These are phyloP conservation scores for Citrus trifoliata DNA, from an alignment of 345 rosid genomes.

Conservation along the genomic window DNA sequence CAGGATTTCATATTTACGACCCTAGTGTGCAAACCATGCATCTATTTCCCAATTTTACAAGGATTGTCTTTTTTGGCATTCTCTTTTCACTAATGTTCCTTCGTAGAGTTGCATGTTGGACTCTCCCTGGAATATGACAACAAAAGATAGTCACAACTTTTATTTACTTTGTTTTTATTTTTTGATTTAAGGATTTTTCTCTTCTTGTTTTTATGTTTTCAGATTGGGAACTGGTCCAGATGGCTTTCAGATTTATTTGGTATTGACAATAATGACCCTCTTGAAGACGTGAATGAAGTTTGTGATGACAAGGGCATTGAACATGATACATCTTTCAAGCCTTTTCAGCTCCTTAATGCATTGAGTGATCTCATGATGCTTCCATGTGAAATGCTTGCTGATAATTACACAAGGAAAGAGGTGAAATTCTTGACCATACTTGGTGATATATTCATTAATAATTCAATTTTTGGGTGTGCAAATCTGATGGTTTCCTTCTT, in stretches of 20 bases:
- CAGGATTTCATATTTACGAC: background rate
- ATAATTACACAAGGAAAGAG: slow-evolving; percentile 73
- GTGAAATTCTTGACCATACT: slow-evolving; percentile 27
- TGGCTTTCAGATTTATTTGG: slow-evolving; percentile 91
- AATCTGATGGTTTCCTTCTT: background rate
- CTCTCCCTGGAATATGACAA: background rate
- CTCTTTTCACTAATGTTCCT: background rate
- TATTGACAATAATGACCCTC: slow-evolving; percentile 51
- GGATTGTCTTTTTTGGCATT: background rate
- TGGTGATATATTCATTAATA: background rate
- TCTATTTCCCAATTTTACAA: background rate
- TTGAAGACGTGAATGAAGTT: slow-evolving; percentile 25
- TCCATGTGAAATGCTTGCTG: slow-evolving; percentile 82
- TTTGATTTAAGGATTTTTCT: slow-evolving; percentile 1
- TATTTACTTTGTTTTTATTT: background rate
- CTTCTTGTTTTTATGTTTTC: slow-evolving; percentile 11
- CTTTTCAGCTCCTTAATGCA: slow-evolving; percentile 72
- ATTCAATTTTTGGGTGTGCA: background rate
- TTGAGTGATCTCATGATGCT: slow-evolving; percentile 97
- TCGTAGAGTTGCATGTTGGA: background rate
- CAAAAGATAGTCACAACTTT: background rate
- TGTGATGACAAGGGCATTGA: slow-evolving; percentile 26
- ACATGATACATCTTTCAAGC: slow-evolving; percentile 52
- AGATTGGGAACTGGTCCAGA: slow-evolving; percentile 95
- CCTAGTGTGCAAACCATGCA: background rate